These are phyloP conservation scores for Scheffersomyces quercinus DNA, from an alignment of 1,139 yeast genomes.

Conservation along the genomic window DNA sequence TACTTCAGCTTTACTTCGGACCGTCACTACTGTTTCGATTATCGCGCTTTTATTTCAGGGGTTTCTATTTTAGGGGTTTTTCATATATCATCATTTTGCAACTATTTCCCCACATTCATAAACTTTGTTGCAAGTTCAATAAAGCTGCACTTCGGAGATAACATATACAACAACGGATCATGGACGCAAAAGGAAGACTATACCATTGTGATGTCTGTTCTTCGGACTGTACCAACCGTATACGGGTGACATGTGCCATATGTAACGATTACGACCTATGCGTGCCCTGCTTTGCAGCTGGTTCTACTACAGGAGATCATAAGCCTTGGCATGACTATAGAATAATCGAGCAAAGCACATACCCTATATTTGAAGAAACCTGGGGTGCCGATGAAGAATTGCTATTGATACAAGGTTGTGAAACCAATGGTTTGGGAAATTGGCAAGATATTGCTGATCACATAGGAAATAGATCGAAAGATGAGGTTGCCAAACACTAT, in stretches of 20 bases:
- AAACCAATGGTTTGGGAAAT: constrained; percentile 87
- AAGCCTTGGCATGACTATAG: constrained; percentile 93
- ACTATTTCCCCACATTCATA: too few species aligned
- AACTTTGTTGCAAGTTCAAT: too few species aligned
- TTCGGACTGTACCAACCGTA: constrained; percentile 89
- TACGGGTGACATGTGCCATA: constrained; percentile 86
- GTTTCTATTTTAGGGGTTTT: too few species aligned
- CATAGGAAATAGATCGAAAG: constrained; percentile 88
- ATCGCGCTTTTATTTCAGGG: background rate
- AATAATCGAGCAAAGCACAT: constrained; percentile 91
- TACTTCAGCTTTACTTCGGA: background rate
- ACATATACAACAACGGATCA: background rate
- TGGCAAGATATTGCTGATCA: constrained; percentile 98
- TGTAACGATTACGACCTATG: constrained; percentile 94
- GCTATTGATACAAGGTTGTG: constrained; percentile 85
- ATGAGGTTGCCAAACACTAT: constrained; percentile 88
- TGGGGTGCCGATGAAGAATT: constrained; percentile 99
- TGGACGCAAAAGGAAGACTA: constrained; percentile 39
- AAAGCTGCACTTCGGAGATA: too few species aligned
- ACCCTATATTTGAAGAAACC: constrained; percentile 83
- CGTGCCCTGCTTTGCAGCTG: constrained; percentile 93
- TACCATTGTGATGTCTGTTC: constrained; percentile 96
- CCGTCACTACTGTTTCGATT: too few species aligned
- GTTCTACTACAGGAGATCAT: constrained; percentile 78
- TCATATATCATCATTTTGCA: too few species aligned